Base-by-base conservation (phyloP, 495 filamentous ascomycete genomes). In the Hypoxylon rickii region DNA sequence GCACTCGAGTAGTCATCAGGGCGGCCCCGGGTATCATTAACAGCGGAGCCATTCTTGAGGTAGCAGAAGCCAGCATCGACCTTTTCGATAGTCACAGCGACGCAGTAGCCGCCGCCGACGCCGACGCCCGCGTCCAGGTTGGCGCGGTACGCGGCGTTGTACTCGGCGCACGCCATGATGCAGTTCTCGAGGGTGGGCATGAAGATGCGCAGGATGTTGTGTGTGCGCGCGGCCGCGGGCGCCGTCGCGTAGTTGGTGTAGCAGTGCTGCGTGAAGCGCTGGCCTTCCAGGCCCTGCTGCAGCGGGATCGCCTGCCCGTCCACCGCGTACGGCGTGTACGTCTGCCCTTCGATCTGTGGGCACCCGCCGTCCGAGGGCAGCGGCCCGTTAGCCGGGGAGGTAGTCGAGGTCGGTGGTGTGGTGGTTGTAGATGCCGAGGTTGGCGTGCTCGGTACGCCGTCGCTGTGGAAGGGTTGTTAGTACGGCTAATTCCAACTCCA, bases 11-110 rank as follows among this genome's bases (percentile, higher is more conserved):
- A 71, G 0, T 5, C n/a, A 7, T 49, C 34, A 12, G 70, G 58
- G 1, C 22, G 13, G 0, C 68, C 68, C 49, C 57, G 48, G 7
- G 70, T 71, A 29, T 70, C 45, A 40, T 72, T 70, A 2, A 56
- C 64, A 12, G 48, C 63, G 7, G 72, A 73, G 2, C 49, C 67
- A 20, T 72, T 75, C 54, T 75, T 75, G 46, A 75, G 42, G 34
- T 69, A 73, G 48, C 70, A 75, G 29, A 65, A 70, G 0, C 65
- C 65, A 8, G 61, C 50, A 15, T 59, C 38, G 20, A 56, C 40
- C 42, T 69, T 70, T 1, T 59, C 65, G 19, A 73, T 57, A 4
- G 67, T 54, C 21, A 73, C 67, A 10, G 55, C 62, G 15, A 65
- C 45, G 34, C 70, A 69, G 34, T 58, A 59, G 0, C 66, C 68